A percentile compares a stretch with the other conserved stretches of the same genome.
Conservation (phyloP, 805 yeast species). For the Wickerhamomyces hampshirensis region DNA sequence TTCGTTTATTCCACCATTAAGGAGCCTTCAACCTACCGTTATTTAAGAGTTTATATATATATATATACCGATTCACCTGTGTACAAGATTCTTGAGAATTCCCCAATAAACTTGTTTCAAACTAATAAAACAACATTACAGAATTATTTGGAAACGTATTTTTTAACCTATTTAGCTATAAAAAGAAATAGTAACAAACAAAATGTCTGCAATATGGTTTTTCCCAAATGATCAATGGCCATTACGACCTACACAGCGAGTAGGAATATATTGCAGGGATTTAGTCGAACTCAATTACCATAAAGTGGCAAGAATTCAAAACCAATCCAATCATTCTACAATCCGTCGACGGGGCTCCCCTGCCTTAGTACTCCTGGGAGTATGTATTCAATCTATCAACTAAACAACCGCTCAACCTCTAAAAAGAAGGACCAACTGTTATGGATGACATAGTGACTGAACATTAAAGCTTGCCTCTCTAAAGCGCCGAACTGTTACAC, state of each 20-base stretch:
- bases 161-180: too few relatives aligned
- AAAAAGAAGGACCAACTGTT: slow-evolving; percentile 20
- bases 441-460: slow-evolving; percentile 21
- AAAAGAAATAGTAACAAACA: too few relatives aligned
- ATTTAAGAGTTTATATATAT: too few relatives aligned
- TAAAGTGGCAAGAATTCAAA: slow-evolving; percentile 47
- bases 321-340: slow-evolving; percentile 63
- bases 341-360: slow-evolving; percentile 98
- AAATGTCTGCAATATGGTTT: slow-evolving; percentile 98
- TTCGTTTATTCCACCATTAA: slow-evolving; percentile 95
- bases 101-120: too few relatives aligned
- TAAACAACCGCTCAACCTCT: slow-evolving; percentile 47
- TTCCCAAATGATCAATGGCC: slow-evolving; percentile 97
- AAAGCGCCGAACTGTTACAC: slow-evolving; percentile 62
- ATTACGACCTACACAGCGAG: slow-evolving; percentile 91
- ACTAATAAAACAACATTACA: too few relatives aligned
- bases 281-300: slow-evolving; percentile 33
- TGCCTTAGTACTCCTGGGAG: slow-evolving; percentile 44
- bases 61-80: too few relatives aligned
- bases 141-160: too few relatives aligned
- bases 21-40: too few relatives aligned
- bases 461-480: slow-evolving; percentile 29
- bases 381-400: slow-evolving; percentile 51
- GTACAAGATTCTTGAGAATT: too few relatives aligned
- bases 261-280: slow-evolving; percentile 98